Evolutionary conservation across 2,329 filamentous ascomycete species (phyloP), one percentile per base, ranked within the genome.

Genomic region (Hypoxylon sp.): DNA sequence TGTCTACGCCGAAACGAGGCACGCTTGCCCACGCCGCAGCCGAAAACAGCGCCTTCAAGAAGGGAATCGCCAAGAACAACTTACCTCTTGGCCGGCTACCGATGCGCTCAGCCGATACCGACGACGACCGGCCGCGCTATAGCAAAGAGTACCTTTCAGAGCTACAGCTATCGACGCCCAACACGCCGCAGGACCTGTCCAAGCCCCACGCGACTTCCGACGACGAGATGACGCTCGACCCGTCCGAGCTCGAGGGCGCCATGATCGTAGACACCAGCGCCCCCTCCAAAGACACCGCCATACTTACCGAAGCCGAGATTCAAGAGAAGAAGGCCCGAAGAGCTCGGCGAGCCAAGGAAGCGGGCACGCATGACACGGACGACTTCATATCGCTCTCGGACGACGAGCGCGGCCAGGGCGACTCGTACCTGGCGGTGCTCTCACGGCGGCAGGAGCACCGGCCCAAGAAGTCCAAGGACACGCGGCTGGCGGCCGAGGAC

Each of bases 301-400:
- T 97, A 62, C 87, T 94, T 2, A 92, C 89, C 1, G 89, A 93
- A 60, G 85, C 89, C 2, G 91, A 97, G 70, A 96, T 98, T 47
- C 84, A 84, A 23, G 93, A 96, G 75, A 96, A 93, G 78, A 98
- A 97, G 74, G 90, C 92, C 58, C 86, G 95, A 1, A 85, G 94
- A 13, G 89, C 89, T n/a, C 87, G 94, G 1, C 74, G 96, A 9
- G 93, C 92, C 0, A 82, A 86, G 11, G 58, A 63, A 43, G 58
- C 65, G 10, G 62, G 51, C 21, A 47, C 52, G 26, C 49, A 41
- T 4, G 60, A 66, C 38, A 62, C 65, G 1, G 75, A 90, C 45
- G 86, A 88, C 51, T 90, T 86, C 68, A 83, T 91, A 40, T 85
- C 87, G 0, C 77, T 91, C 27, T 80, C 80, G 4, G 51, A 55